Evolutionary conservation across 441 rosid species (phyloP), one percentile per base, ranked within the genome.

Genomic region (Adansonia grandidieri): DNA sequence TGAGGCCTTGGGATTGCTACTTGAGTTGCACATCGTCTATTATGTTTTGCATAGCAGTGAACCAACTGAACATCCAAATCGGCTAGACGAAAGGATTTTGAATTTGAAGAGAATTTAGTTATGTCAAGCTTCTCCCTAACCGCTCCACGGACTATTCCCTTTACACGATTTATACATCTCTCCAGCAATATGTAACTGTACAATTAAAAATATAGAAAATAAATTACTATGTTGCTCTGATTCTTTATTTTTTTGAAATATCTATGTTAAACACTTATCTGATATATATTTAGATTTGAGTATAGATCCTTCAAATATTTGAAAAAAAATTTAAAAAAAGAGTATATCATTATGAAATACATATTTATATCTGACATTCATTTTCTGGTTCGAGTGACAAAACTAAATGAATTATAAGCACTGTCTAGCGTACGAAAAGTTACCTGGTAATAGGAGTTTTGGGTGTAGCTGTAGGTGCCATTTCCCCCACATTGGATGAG

Each of bases 21-120:
- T 82, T 85, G 32, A 10, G 14, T 53, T 64, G 66, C 9, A 85
- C 58, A 2, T 66, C 75, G 15, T 80, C 74, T 44, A 84, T 14
- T 13, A 84, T 62, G 47, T 75, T 64, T 11, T 87, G 79, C 79
- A 83, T 80, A 2, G 74, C 75, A 6, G 15, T 20, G 63, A 87
- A 71, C 90, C 88, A 0, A 79, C 82, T 0, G 88, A 80, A 63
- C 90, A 87, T 87, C 90, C 37, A 87, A 73, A 75, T 87, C 87
- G 13, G 82, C 90, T 1, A 87, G 17, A 10, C 8, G 48, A 65
- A 78, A 48, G n/a, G 76, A 68, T 64, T 73, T 51, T 37, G 78
- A 75, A 15, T 51, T 6, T 0, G 82, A 73, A 54, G 79, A 69
- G 37, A 80, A 60, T n/a, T 8, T 14, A n/a, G 45, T 32, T 2